Evolutionary conservation across 163 green algal species (phyloP), one percentile per base, ranked within the genome.

Genomic region (Coccomyxa subellipsoidea): DNA sequence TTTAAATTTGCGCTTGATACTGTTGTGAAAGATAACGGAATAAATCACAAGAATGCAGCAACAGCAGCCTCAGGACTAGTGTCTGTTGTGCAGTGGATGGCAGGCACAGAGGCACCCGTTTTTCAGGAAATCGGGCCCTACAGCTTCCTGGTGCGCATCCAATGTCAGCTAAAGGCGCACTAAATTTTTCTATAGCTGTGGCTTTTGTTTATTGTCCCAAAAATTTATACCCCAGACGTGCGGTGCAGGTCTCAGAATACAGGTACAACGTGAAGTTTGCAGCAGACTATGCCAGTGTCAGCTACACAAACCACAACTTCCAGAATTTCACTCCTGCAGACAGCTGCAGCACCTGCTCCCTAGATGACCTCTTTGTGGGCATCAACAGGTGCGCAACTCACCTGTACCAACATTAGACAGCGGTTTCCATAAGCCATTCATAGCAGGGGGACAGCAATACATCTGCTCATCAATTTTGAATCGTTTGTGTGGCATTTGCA

Each of bases 301-400:
- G 31, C 31, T 91, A 84, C 80, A 80, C 76, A 0, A 87, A 85
- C 80, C 75, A 87, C 78, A 81, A 86, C 32, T 89, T 69, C 47
- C 77, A 86, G n/a, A 73, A 36, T 0, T 85, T 87, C 7, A 47
- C 80, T 3, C 39, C 75, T 0, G 76, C 70, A 4, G 35, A 39
- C 10, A 84, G 69, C 75, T 91, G 87, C 79, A 25, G 70, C 23
- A 37, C 39, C 32, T 91, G 87, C 81, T 81, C 38, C 0, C 82
- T 88, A 32, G 70, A 38, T 70, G 79, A 86, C 38, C 37, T 4
- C 0, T 69, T 91, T 32, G 71, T 83, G 4, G 78, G 79, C 32
- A 73, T 91, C 40, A 91, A 91, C 83, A 81, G 85, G 84, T 80
- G 23, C 21, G n/a, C n/a, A n/a, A n/a, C n/a, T n/a, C n/a, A n/a